These are phyloP conservation scores for Salix udensis DNA, from an alignment of 345 rosid species.

Conservation along the genomic window DNA sequence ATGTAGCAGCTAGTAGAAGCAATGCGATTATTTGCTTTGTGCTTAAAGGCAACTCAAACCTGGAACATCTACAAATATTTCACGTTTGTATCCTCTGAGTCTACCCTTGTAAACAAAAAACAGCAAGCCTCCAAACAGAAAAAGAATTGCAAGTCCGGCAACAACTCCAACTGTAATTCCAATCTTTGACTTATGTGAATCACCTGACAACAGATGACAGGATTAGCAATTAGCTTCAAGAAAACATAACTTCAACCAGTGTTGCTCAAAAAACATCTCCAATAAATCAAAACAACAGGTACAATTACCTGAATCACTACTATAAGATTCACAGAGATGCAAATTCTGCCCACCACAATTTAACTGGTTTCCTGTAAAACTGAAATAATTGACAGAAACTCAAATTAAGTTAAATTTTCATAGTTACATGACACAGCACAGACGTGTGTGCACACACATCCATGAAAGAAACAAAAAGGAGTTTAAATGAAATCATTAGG, in stretches of 20 bases:
- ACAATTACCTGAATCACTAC: constrained; percentile 50
- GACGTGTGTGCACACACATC: neutral
- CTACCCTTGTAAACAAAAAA: constrained; percentile 56
- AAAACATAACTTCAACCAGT: neutral
- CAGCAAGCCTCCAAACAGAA: constrained; percentile 50
- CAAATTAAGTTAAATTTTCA: constrained; percentile 8
- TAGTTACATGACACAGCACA: neutral
- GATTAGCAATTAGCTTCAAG: constrained; percentile 5
- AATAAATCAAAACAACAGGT: constrained; percentile 9
- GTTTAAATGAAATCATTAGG: neutral
- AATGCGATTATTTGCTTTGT: neutral
- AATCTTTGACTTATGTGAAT: constrained; percentile 57
- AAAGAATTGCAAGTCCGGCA: constrained; percentile 50
- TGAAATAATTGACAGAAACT: constrained; percentile 34
- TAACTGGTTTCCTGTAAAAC: constrained; percentile 71
- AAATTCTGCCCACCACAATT: constrained; percentile 47
- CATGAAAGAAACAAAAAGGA: neutral
- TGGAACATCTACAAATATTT: constrained; percentile 89
- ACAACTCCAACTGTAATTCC: constrained; percentile 67
- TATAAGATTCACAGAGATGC: constrained; percentile 52
- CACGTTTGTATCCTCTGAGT: constrained; percentile 61
- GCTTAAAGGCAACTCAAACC: constrained; percentile 40
- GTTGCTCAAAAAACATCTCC: constrained; percentile 1
- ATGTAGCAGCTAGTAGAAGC: neutral
- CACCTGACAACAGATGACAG: constrained; percentile 37